A percentile compares a stretch with the other conserved stretches of the same genome.
Conservation (phyloP, 179 eudicot genomes). For the Beta lomatogona region DNA sequence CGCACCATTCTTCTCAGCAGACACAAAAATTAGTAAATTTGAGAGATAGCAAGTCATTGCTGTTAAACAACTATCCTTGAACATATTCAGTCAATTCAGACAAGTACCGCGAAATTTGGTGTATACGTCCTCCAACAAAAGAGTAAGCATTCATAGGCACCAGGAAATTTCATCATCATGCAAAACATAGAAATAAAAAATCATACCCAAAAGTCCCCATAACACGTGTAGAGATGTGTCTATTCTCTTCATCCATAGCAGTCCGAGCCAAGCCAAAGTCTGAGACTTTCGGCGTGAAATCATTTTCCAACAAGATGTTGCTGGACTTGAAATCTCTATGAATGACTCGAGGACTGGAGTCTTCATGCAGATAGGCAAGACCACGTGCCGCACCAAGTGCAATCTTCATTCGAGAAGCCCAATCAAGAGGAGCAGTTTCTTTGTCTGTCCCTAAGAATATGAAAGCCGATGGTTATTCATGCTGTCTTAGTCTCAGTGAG, state of each 20-base stretch:
- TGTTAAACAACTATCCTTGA: background rate
- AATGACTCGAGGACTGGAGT: slow-evolving; percentile 94
- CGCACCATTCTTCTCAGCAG: background rate
- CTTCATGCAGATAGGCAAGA: slow-evolving; percentile 95
- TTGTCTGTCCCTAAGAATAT: slow-evolving; percentile 57
- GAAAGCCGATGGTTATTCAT: slow-evolving; percentile 1
- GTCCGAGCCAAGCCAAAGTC: slow-evolving; percentile 95
- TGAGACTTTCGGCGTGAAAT: slow-evolving; percentile 92
- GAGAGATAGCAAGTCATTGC: background rate
- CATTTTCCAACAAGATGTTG: slow-evolving; percentile 89
- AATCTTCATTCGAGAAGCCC: slow-evolving; percentile 84
- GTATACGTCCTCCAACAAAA: background rate
- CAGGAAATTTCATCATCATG: background rate
- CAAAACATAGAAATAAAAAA: background rate
- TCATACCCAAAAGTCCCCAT: slow-evolving; percentile 98
- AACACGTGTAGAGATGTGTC: slow-evolving; percentile 94
- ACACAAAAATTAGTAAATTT: background rate
- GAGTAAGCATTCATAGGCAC: slow-evolving; percentile 1
- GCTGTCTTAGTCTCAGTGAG: background rate
- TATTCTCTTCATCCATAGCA: slow-evolving; percentile 76
- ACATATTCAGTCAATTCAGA: background rate
- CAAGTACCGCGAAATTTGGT: background rate
- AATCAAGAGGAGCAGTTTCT: slow-evolving; percentile 79
- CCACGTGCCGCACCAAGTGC: slow-evolving; percentile 98
- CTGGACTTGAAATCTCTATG: slow-evolving; percentile 96